Base-by-base conservation (phyloP, 176 grass and related monocot genomes). In the Triticum turgidum region DNA sequence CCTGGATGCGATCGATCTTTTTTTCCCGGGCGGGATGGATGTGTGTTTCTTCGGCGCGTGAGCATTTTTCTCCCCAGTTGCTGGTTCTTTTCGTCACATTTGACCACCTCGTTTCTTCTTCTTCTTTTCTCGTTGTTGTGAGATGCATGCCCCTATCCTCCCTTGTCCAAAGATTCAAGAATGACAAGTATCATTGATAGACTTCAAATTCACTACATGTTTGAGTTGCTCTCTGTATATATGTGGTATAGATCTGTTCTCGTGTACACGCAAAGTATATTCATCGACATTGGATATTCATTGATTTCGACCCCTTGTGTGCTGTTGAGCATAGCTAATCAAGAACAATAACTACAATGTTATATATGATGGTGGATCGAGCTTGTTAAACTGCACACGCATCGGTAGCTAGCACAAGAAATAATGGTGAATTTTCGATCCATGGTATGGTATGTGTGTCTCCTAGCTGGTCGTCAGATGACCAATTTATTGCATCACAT, bases 1-100 rank as follows among this genome's bases (percentile, higher is more conserved):
- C 33, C 45, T 39, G 42, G 82, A 76, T 76, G 58, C 34, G 78
- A 89, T 66, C 45, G 1, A 63, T 63, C 7, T 6, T 83, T 29
- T 82, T 87, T 86, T 86, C 56, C 85, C 44, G 72, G 62, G 81
- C 9, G 45, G 64, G 79, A 54, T 76, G 85, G 80, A 73, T 84
- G 84, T 52, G 86, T 80, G 80, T 74, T 85, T 82, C 84, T 86
- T 76, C 65, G 75, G 82, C 88, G 87, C 79, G 41, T 88, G 85
- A 80, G 38, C 79, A 6, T 82, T 73, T 77, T 30, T 89, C 45
- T 61, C 25, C 34, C 65, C 39, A 56, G 25, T 17, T 54, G 35
- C 35, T 37, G 35, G n/a, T 72, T n/a, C 39, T 41, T 51, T 80
- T 83, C 47, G 86, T 90, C 88, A 86, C 90, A 92, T 87, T 68